Evolutionary conservation across 441 rosid species (phyloP), one percentile per base, ranked within the genome.

Genomic region (Pelargonium cotyledonis): DNA sequence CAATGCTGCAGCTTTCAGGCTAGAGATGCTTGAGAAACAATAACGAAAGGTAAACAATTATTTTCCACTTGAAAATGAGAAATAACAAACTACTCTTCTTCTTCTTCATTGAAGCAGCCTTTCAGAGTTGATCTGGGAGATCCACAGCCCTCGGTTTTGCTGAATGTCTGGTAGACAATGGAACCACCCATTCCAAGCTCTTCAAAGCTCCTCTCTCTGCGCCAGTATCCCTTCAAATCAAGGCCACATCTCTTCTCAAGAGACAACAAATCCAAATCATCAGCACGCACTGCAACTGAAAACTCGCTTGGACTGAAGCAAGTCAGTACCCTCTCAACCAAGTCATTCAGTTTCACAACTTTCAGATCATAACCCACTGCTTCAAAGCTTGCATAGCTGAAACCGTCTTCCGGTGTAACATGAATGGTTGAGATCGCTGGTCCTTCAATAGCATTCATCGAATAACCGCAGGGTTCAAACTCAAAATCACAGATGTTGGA

Each of bases 381-480:
- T 14, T 49, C 57, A 49, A 49, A 49, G 57, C 57, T 49, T 1
- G 57, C 57, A 49, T 49, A 49, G 57, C 57, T 49, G 57, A 49
- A 49, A 49, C 57, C 57, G n/a, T 49, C 57, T 6, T 49, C 57
- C 4, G 57, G 57, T n/a, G 57, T 49, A 14, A 49, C 82, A 65
- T 91, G 96, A 67, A 91, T 88, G 5, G 96, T 91, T 0, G 96
- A 89, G 64, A 89, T 68, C 5, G 57, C 57, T 2, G 57, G n/a
- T 12, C 57, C 57, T 49, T 49, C 57, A 11, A 47, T 47, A 0
- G 87, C 73, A 69, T 91, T 91, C 92, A 88, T 91, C n/a, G 94
- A 91, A 18, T 91, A 91, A 29, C 97, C 96, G 18, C 96, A 91
- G 1, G 96, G 96, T 7, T 88, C 89, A 62, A 91, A 89, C 8